Evolutionary conservation across 805 yeast species (phyloP), one percentile per base, ranked within the genome.

Genomic region (Yamadazyma paraphyllophila): DNA sequence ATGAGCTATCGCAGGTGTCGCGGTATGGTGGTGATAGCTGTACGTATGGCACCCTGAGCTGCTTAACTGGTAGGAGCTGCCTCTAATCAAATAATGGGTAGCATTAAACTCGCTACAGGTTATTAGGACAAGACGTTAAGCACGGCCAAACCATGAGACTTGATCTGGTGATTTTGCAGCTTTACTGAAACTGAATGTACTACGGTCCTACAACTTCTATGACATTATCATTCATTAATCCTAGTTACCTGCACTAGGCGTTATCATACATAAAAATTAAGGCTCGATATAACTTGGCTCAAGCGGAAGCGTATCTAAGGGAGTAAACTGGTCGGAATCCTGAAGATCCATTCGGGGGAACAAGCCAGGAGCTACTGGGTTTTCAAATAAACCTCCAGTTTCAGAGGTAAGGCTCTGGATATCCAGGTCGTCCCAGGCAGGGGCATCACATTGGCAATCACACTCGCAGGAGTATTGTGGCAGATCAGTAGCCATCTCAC

Each of bases 331-430:
- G 11, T 40, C 46, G 20, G 46, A 51, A 46, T 62, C 65, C 30
- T 49, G 43, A 32, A 51, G 54, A 36, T 37, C 61, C 55, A 69
- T 67, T 56, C 15, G 48, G 44, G 75, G 75, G 46, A 69, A 69
- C 7, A 69, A 55, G 2, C 69, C 72, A 0, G 73, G 74, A 2
- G 52, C 67, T 2, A 67, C 54, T 2, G 66, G 67, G 39, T 68
- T 63, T 15, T 32, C 36, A 20, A 20, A 20, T 20, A 20, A 20
- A 3, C 24, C 24, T 4, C 24, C 32, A 36, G 8, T 17, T 15
- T 24, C 39, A 12, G 29, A 24, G 8, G 20, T 11, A 4, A 36
- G 10, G 14, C 39, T 36, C 11, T 17, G 39, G 7, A 16, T 32
- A 17, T 43, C 48, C 10, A 40, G 31, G 24, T 40, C 43, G 7